phyloP scores from a whole-genome alignment of 495 filamentous ascomycete genomes.

The Daldinia concentrica region DNA sequence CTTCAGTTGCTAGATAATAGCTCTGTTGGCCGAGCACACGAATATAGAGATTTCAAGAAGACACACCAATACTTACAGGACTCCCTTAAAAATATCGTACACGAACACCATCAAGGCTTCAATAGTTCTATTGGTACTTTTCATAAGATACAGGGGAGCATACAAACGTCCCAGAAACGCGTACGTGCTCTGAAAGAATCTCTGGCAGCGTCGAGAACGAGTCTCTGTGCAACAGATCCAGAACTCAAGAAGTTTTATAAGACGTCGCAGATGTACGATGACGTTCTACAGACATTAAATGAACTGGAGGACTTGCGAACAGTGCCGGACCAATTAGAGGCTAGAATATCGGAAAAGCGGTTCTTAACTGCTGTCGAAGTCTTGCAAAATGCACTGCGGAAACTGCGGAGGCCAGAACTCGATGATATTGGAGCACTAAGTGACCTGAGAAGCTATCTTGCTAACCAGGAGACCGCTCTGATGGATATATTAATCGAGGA shows the following conservation, averaged over 20 bases:
- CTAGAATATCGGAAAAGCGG: slow-evolving; percentile 92
- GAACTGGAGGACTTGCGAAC: slow-evolving; percentile 88
- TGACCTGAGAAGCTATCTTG: slow-evolving; percentile 86
- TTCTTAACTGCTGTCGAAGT: slow-evolving; percentile 94
- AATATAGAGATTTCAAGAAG: slow-evolving; percentile 82
- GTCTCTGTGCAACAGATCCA: slow-evolving; percentile 85
- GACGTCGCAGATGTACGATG: slow-evolving; percentile 89
- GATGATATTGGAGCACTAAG: slow-evolving; percentile 90
- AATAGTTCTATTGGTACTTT: slow-evolving; percentile 99
- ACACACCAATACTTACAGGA: slow-evolving; percentile 86
- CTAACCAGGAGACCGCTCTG: slow-evolving; percentile 88
- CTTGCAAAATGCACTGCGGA: slow-evolving; percentile 82
- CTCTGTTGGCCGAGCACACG: slow-evolving; percentile 87
- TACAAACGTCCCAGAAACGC: slow-evolving; percentile 85
- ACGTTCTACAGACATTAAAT: slow-evolving; percentile 82
- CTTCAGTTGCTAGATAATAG: slow-evolving; percentile 93
- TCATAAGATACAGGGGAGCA: slow-evolving; percentile 95
- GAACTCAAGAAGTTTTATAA: slow-evolving; percentile 88
- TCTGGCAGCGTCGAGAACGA: slow-evolving; percentile 80
- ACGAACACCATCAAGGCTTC: slow-evolving; percentile 99
- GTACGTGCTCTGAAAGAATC: slow-evolving; percentile 84
- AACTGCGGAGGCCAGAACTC: slow-evolving; percentile 85
- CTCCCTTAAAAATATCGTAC: slow-evolving; percentile 93
- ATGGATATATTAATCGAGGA: slow-evolving; percentile 97
- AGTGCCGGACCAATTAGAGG: slow-evolving; percentile 93